Evolutionary conservation across 805 yeast species (phyloP), one percentile per base, ranked within the genome.

Genomic region (Sungouiella thailandica): DNA sequence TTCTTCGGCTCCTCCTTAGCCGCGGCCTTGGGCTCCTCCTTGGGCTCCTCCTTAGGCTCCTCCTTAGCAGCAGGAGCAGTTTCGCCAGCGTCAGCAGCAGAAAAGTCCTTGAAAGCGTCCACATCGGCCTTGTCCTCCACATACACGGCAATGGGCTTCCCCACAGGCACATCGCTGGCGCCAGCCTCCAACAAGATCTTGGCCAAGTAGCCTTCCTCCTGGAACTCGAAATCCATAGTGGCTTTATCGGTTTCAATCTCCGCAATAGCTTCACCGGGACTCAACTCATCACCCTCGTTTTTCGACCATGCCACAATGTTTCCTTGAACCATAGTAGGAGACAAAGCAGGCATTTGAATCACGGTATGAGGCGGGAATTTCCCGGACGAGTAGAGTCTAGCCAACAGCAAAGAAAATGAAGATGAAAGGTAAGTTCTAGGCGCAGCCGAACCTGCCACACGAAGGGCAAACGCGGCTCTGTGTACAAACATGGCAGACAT

Each of bases 281-380:
- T 53, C 47, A 93, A 77, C 60, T 76, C 65, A 59, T 93, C 98
- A 55, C 98, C 98, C 24, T 80, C 85, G 28, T 75, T 63, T 70
- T 89, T 93, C 58, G 79, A 74, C 98, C 98, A 93, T 39, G 77
- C 70, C 25, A 90, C 90, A 46, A 93, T 70, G 61, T 78, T 82
- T 58, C 98, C 98, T 57, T 85, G 90, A 41, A 96, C 84, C 99
- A 93, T 93, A 35, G 99, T 93, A 46, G 99, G 98, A n/a, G 97
- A 90, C 53, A 93, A 71, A 7, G 99, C 98, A 31, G 98, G 99
- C 98, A 93, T 93, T 59, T 81, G 82, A 52, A 93, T 87, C 55
- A 93, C 80, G 40, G 83, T 78, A 65, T 93, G 97, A 14, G 78
- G 62, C 23, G 96, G 96, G 65, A 76, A 85, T 47, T 66, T 64